Evolutionary conservation across 805 yeast species (phyloP), one percentile per base, ranked within the genome.

Genomic region (Candida dajiaensis): DNA sequence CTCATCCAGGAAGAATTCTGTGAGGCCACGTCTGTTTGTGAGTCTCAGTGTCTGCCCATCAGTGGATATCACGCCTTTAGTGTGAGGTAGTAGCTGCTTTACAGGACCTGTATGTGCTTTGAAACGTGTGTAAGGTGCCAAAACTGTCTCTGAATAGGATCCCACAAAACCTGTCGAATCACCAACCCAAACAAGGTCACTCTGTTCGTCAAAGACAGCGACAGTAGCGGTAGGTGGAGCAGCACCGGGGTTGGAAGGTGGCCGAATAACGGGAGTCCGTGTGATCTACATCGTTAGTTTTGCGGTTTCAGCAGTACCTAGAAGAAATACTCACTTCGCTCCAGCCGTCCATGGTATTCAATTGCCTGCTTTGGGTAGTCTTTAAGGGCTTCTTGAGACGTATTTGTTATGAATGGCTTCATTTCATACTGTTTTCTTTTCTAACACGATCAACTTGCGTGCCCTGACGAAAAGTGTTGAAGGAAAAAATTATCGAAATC

Each of bases 101-200:
- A 83, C 76, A 0, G 80, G 69, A 0, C 69, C 57, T 3, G 64
- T 58, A 43, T 80, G 85, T 0, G 80, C 83, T 19, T 67, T 63
- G 47, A 77, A 78, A 28, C 85, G 67, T 4, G 83, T 74, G 57
- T 85, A 86, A 3, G 82, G 74, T 6, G 69, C 66, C 41, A 82
- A 64, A 11, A 70, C 67, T 11, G 73, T 70, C 12, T 77, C 81
- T 25, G 66, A 68, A 45, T 59, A 71, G 1, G 77, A 70, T 4
- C 66, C 62, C 10, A 74, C 56, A 33, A 58, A 62, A 3, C 78
- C 78, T 1, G 69, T 54, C 31, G 78, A 63, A 60, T 87, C 94
- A 16, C 95, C 96, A 1, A 83, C 73, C 98, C 98, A 92, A 2
- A 90, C 61, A 40, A 94, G 68, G 55, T 90, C 94, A 49, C 81